phyloP scores from a whole-genome alignment of 495 filamentous ascomycete species.

The Aspergillus bridgeri region DNA sequence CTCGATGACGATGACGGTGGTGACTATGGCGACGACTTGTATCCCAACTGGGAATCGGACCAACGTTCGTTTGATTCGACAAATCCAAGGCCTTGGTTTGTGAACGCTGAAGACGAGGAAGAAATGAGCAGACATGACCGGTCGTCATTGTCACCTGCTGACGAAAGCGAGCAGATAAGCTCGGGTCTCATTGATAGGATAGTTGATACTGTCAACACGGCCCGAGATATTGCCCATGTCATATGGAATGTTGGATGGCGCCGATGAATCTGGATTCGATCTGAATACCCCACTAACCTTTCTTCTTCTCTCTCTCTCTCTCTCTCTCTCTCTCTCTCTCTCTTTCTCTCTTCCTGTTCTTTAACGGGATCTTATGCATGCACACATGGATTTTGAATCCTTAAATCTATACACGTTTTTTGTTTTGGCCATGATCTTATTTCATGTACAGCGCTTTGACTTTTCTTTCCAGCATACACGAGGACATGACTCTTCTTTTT shows the following conservation, averaged over 20 bases:
- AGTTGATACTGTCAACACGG: conserved; percentile 93
- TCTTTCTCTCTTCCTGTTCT: not conserved
- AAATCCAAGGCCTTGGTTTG: conserved; percentile 35
- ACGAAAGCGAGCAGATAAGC: conserved; percentile 59
- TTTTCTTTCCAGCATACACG: not conserved
- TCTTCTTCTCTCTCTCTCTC: not conserved
- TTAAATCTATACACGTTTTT: not conserved
- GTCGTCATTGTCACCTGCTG: conserved; percentile 81
- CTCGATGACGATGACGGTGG: conserved; percentile 65
- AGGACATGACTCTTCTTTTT: not conserved
- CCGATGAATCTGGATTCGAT: conserved; percentile 41
- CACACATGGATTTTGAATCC: not conserved
- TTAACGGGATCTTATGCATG: not conserved
- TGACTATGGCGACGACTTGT: conserved; percentile 58
- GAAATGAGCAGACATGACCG: conserved; percentile 48
- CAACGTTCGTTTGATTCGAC: conserved; percentile 17
- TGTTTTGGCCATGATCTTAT: not conserved
- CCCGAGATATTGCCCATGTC: conserved; percentile 91
- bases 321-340: not conserved
- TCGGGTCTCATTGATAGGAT: conserved; percentile 73
- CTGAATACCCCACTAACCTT: not conserved
- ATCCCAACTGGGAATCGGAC: conserved; percentile 46
- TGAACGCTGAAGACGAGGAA: conserved; percentile 33
- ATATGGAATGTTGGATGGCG: conserved; percentile 99
- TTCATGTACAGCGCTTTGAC: not conserved